Conservation (phyloP, 106 monocot species). For the Alisma plantagoaquatica region DNA sequence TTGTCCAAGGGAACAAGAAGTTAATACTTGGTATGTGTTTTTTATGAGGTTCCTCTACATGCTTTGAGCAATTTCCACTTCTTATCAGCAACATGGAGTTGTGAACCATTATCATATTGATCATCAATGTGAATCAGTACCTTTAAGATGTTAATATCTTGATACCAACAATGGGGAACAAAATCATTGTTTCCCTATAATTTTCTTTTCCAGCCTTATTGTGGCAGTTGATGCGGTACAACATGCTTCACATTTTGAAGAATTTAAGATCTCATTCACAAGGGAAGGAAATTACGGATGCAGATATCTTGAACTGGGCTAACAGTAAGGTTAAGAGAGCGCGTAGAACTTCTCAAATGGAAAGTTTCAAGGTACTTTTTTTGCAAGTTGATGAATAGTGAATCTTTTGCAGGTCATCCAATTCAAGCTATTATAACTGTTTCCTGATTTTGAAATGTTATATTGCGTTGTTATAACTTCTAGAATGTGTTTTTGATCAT, state of each 20-base stretch:
- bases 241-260: constrained; percentile 72
- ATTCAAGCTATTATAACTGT: too few species aligned
- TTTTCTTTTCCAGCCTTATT: constrained; percentile 53
- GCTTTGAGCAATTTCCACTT: not conserved
- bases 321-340: constrained; percentile 59
- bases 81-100: not conserved
- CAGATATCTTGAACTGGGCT: constrained; percentile 83
- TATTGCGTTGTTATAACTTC: too few species aligned
- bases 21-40: constrained; percentile 70
- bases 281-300: constrained; percentile 74
- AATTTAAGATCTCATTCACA: constrained; percentile 72
- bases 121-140: not conserved
- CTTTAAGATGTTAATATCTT: not conserved
- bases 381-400: too few species aligned
- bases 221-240: constrained; percentile 91
- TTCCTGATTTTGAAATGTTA: too few species aligned
- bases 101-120: not conserved
- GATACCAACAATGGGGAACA: not conserved
- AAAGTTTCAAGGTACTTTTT: constrained; percentile 73
- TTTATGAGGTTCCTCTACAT: not conserved
- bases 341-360: constrained; percentile 56
- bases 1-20: constrained; percentile 98
- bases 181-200: not conserved
- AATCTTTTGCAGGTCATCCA: too few species aligned
- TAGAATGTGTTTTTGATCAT: too few species aligned